Evolutionary conservation across 345 rosid genomes (phyloP), one percentile per base, ranked within the genome.

Genomic region (Mallotus nudiflorus): DNA sequence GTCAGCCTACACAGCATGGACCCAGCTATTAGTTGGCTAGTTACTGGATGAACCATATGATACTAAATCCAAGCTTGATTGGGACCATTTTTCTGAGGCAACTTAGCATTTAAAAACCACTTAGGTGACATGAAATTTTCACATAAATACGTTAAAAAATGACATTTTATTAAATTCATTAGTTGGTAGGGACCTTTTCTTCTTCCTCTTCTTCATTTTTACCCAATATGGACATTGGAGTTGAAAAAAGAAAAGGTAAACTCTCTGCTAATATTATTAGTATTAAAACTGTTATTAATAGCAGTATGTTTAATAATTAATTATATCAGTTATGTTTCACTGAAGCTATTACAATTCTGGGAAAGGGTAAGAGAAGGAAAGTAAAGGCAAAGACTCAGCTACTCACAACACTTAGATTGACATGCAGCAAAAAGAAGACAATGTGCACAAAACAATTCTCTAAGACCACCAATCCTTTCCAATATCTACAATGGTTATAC

Each of bases 1-100:
- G 51, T 62, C 51, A 25, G 66, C 51, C 67, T n/a, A 50, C 54
- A 29, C 9, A n/a, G 56, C 55, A 25, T 7, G 70, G 70, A 35
- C 60, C 70, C 70, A 51, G 1, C 15, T 5, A 53, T 51, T 50
- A 66, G 60, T 66, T 66, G 70, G 31, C 45, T 29, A 14, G 46
- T 66, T 33, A 20, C 48, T 22, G 12, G 0, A 20, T 20, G 25
- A 20, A 52, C 11, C n/a, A 48, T n/a, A 18, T 15, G 11, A 27
- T 25, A 16, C 22, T 57, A 29, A 57, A 29, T 28, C 63, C n/a
- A 35, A 33, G 44, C 45, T 33, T 33, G 5, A 64, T 9, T 45
- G 33, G 20, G 24, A 24, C 67, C 68, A 4, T 46, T 18, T n/a
- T 35, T 61, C 25, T 11, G 45, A 29, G 24, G 62, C 40, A 29